Base-by-base conservation (phyloP, 352 stramenopile genomes). In the Pythium folliculosum region DNA sequence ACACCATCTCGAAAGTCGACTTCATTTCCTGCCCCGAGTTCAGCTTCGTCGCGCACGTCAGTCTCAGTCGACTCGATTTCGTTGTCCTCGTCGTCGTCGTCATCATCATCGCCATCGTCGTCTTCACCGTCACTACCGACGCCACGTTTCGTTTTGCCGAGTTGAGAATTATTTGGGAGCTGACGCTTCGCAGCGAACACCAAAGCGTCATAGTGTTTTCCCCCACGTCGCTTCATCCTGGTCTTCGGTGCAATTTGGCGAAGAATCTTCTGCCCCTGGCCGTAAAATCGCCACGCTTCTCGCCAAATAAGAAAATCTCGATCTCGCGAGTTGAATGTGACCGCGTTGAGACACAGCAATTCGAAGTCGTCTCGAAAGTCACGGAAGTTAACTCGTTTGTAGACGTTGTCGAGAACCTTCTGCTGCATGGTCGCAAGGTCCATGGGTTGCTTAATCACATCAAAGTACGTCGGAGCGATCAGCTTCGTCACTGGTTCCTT, bases 261-360 rank as follows among this genome's bases (percentile, higher is more conserved):
- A 23, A 95, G 76, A 53, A 96, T 81, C 25, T 70, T 72, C 55
- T 91, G 73, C 13, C 87, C 89, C 65, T 91, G 86, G 2, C 91
- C 80, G 65, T 98, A 97, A 68, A 97, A 98, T 30, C 92, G 76
- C 82, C 93, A 97, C 5, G 94, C 91, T 71, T 98, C 92, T 23
- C 90, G 90, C 93, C 93, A 99, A 68, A 97, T 91, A 27, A 94
- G 50, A 44, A 94, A 96, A 21, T 96, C 84, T 9, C 84, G 84
- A 51, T 95, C 88, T 37, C 92, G 87, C 1, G 82, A 88, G 73
- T 99, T 99, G 73, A 99, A 99, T 30, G 92, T 97, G 9, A 99
- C 81, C 0, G 96, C 96, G 68, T 99, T 99, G 21, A 97, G 70
- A 23, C 94, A 97, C 76, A 99, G 95, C 8, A 99, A 76, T 73